Conservation (phyloP, 176 grass and related monocot genomes). For the Aegilops longissima region DNA sequence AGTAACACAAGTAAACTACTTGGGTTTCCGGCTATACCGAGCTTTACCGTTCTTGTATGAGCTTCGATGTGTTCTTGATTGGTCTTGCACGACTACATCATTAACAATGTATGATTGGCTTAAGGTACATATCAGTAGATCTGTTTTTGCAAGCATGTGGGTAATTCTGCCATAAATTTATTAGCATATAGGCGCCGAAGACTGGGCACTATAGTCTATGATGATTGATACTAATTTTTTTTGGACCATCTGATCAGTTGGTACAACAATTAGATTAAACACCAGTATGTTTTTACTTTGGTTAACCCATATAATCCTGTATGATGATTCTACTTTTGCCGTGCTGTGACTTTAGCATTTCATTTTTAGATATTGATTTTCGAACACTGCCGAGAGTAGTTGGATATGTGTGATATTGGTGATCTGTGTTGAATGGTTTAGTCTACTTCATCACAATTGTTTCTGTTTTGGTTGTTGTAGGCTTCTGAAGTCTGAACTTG, state of each 20-base stretch:
- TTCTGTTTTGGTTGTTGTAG: background rate
- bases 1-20: slow-evolving; percentile 95
- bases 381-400: background rate
- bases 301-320: background rate
- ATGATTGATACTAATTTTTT: background rate
- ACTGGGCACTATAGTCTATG: background rate
- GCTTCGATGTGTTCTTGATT: slow-evolving; percentile 92
- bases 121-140: slow-evolving; percentile 56
- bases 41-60: slow-evolving; percentile 97
- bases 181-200: background rate
- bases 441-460: background rate
- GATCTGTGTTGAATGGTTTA: slow-evolving; percentile 2
- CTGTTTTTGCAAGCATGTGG: background rate
- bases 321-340: background rate
- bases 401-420: slow-evolving; percentile 6
- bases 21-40: slow-evolving; percentile 87
- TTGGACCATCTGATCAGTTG: background rate
- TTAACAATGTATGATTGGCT: slow-evolving; percentile 99
- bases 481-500: background rate
- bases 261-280: background rate
- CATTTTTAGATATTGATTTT: background rate
- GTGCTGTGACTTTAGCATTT: background rate
- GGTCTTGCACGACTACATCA: slow-evolving; percentile 95
- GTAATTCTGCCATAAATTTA: background rate
- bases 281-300: background rate